phyloP scores from a whole-genome alignment of 2,329 filamentous ascomycete genomes.

The Paraphaeosphaeria sporulosa region DNA sequence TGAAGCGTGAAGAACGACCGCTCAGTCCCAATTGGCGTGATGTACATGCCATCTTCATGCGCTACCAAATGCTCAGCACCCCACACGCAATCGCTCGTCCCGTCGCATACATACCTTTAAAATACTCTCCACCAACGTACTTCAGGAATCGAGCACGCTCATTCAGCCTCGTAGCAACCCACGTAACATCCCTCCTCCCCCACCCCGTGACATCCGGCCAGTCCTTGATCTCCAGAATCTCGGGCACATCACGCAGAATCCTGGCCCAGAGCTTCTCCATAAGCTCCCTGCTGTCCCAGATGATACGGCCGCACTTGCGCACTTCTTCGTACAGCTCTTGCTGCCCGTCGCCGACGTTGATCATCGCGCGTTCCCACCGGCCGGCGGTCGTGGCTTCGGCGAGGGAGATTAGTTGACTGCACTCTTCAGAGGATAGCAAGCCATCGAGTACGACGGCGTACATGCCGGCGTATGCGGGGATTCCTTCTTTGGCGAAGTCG shows the following conservation, averaged over 20 bases:
- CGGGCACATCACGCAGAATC: conserved; percentile 54
- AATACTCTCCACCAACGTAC: conserved; percentile 76
- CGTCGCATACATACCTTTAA: conserved; percentile 58
- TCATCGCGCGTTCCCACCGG: conserved; percentile 72
- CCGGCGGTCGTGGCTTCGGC: conserved; percentile 41
- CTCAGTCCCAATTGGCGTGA: conserved; percentile 62
- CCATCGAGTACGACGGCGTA: conserved; percentile 72
- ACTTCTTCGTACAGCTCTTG: conserved; percentile 66
- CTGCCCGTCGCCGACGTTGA: conserved; percentile 69
- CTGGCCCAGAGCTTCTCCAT: conserved; percentile 70
- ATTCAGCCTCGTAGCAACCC: conserved; percentile 64
- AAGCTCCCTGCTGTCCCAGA: conserved; percentile 72
- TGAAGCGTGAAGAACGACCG: conserved; percentile 63
- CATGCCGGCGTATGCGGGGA: conserved; percentile 62
- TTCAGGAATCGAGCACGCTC: conserved; percentile 78
- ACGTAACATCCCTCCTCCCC: conserved; percentile 54
- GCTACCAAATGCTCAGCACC: conserved; percentile 48
- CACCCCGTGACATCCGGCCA: conserved; percentile 54
- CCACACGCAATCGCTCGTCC: not conserved
- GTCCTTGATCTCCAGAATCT: conserved; percentile 56
- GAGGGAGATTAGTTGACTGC: conserved; percentile 48
- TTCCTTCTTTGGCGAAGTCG: conserved; percentile 57
- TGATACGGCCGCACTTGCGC: conserved; percentile 77
- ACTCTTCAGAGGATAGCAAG: conserved; percentile 70
- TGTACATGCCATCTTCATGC: conserved; percentile 73